These are phyloP conservation scores for Lactifluus pinguis DNA, from an alignment of 768 basidiomycete genomes.

Conservation along the genomic window DNA sequence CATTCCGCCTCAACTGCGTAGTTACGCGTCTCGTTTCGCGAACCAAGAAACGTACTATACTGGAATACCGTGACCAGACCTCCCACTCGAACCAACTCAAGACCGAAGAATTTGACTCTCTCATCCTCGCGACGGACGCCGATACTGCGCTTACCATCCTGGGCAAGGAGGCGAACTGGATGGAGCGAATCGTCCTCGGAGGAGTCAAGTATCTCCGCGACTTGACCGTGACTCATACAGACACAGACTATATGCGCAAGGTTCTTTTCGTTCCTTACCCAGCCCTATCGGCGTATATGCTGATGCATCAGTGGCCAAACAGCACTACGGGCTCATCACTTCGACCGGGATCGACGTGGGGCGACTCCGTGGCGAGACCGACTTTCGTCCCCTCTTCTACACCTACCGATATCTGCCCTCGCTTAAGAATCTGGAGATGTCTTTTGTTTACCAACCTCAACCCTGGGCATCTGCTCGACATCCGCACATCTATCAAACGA, in stretches of 20 bases:
- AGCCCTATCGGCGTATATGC: neutral
- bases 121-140: constrained; percentile 37
- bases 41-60: constrained; percentile 17
- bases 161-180: constrained; percentile 30
- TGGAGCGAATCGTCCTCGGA: constrained; percentile 35
- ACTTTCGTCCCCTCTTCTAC: constrained; percentile 39
- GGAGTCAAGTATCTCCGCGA: constrained; percentile 39
- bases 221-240: constrained; percentile 43
- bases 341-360: constrained; percentile 15
- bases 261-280: constrained; percentile 18
- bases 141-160: constrained; percentile 37
- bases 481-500: constrained; percentile 43
- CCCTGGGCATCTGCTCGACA: constrained; percentile 28
- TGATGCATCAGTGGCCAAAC: neutral
- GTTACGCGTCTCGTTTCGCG: constrained; percentile 23
- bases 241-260: constrained; percentile 39
- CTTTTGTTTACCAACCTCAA: constrained; percentile 43
- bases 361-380: constrained; percentile 4
- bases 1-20: constrained; percentile 23
- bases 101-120: constrained; percentile 30
- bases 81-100: neutral
- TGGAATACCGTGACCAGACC: constrained; percentile 18
- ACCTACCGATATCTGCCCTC: constrained; percentile 36
- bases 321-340: constrained; percentile 35
- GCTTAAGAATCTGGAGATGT: constrained; percentile 43